A percentile compares a stretch with the other conserved stretches of the same genome.
phyloP scores from a whole-genome alignment of 2,329 filamentous ascomycete species.

The Fusarium pseudograminearum region DNA sequence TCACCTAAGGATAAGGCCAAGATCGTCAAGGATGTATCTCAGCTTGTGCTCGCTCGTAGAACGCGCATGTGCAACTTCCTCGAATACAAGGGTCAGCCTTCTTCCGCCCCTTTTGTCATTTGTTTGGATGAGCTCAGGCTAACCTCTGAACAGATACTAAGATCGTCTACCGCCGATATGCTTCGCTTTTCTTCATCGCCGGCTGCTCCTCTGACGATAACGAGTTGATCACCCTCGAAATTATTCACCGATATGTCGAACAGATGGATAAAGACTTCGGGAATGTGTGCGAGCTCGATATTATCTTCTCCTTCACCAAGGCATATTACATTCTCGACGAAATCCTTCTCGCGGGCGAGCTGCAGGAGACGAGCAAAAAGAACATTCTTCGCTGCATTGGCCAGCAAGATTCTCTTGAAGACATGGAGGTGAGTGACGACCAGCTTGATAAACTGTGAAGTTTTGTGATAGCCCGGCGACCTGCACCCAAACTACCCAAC shows the following conservation, averaged over 20 bases:
- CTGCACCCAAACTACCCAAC: slow-evolving; percentile 24
- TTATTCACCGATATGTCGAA: slow-evolving; percentile 99
- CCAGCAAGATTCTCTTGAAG: slow-evolving; percentile 96
- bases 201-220: slow-evolving; percentile 98
- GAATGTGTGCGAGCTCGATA: slow-evolving; percentile 99
- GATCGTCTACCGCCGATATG: slow-evolving; percentile 98
- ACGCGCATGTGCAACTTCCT: slow-evolving; percentile 99
- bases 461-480: slow-evolving; percentile 35
- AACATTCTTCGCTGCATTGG: slow-evolving; percentile 96
- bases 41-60: slow-evolving; percentile 92
- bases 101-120: slow-evolving; percentile 10
- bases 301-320: slow-evolving; percentile 99
- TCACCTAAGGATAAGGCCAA: slow-evolving; percentile 99
- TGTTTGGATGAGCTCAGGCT: slow-evolving; percentile 19
- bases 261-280: slow-evolving; percentile 99
- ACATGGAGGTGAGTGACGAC: slow-evolving; percentile 90
- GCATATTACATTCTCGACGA: slow-evolving; percentile 99
- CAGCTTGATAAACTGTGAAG: slow-evolving; percentile 33
- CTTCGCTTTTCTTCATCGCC: slow-evolving; percentile 98
- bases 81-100: slow-evolving; percentile 89
- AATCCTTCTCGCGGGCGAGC: slow-evolving; percentile 91
- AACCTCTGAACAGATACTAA: slow-evolving; percentile 79
- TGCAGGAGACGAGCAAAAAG: slow-evolving; percentile 99
- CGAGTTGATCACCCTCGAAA: slow-evolving; percentile 96
- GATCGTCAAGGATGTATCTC: slow-evolving; percentile 99